Base-by-base conservation (phyloP, 257 asterid genomes). In the Henckelia pumila region DNA sequence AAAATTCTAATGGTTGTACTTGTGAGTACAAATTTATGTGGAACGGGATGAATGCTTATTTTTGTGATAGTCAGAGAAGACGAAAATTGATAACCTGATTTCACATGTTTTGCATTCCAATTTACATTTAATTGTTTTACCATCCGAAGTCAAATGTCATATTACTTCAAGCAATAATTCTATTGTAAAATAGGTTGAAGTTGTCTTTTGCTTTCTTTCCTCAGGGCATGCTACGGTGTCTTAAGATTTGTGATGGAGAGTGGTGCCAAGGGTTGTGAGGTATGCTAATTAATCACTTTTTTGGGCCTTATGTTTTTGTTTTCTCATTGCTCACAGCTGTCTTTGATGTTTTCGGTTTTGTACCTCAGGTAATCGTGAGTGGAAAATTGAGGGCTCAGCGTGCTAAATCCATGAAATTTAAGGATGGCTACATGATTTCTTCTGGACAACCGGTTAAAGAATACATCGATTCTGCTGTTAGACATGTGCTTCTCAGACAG, bases 221-320 rank as follows among this genome's bases (percentile, higher is more conserved):
- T 71, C 73, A 81, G 88, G 73, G 88, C 88, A 7, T 85, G 88
- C 80, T 83, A 83, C 56, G 89, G 89, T 69, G 89, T 85, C 3
- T 64, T 85, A 71, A 75, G 89, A 35, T 88, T 78, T 67, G 80
- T 81, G 1, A 83, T 83, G 81, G 89, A 87, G 80, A 83, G 77
- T 40, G 91, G 91, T 58, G 87, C 89, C 21, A 87, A 83, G 81
- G 86, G 87, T 50, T 85, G 88, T 24, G 89, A 85, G 85, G 91
- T 86, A 30, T 25, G 32, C 14, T 8, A 6, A n/a, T 56, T 9
- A 7, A 19, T 14, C 0, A n/a, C 4, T 5, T 10, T 19, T 25
- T 37, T 55, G 13, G 8, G 2, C 6, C 6, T 20, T 35, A 0
- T 3, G 17, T 44, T 21, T 28, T 23, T 7, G 9, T 20, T 21